Base-by-base conservation (phyloP, 495 filamentous ascomycete genomes). In the Aspergillus nidulans region DNA sequence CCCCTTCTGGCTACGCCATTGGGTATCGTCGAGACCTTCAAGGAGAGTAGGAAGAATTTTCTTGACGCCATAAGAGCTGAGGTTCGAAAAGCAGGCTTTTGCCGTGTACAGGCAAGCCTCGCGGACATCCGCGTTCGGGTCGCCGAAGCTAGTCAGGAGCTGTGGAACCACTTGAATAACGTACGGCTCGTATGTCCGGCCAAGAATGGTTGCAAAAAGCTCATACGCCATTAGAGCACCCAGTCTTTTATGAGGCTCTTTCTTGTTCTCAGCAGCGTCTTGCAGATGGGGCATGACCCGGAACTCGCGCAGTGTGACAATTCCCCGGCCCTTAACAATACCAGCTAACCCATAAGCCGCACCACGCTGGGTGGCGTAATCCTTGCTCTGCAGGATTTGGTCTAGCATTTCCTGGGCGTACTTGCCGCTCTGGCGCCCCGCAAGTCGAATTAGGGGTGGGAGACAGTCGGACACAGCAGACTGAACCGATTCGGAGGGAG, bases 1-100 rank as follows among this genome's bases (percentile, higher is more conserved):
- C 59, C 94, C 94, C 72, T 96, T 97, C 68, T 98, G 97, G 73
- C 90, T 96, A 61, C 94, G 85, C 94, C 94, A 98, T 67, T 97
- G 94, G 26, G 87, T 82, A 46, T 98, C 95, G 52, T 96, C 91
- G 12, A 98, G 83, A 43, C 94, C 95, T 58, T 96, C 88, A 19
- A 98, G 81, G 4, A 98, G 81, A 18, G 87, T 96, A 2, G 94
- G 94, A 38, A 98, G 73, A 63, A 98, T 90, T 52, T 91, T 77
- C 73, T 97, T 96, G 30, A 98, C 94, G 63, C 94, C 94, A 59
- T 89, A 98, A 5, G 94, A 96, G 72, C 89, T 96, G 41, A 98
- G 77, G 58, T 82, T 90, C 1, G 92, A 83, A 70, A 97, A 97
- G 71, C 90, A 96, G 15, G 90, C 86, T 73, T 97, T 98, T 3